Conservation (phyloP, 2,329 filamentous ascomycete species). For the Emericellopsis cladophorae region DNA sequence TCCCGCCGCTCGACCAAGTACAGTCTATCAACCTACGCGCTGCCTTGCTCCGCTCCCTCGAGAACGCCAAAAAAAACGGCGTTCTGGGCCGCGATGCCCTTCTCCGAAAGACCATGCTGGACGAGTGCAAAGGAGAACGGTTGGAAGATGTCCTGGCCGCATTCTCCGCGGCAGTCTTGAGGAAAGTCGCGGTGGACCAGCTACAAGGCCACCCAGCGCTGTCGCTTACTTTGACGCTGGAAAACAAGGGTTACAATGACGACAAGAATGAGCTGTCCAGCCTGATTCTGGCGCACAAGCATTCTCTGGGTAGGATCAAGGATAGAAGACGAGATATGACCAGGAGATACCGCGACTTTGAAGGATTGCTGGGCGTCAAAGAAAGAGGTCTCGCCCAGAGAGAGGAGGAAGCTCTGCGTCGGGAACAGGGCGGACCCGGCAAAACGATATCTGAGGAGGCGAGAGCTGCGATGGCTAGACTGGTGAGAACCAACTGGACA, state of each 20-base stretch:
- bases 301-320: slow-evolving; percentile 47
- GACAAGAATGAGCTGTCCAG: slow-evolving; percentile 45
- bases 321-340: slow-evolving; percentile 46
- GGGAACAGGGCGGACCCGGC: slow-evolving; percentile 11
- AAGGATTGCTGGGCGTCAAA: slow-evolving; percentile 50
- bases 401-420: slow-evolving; percentile 29
- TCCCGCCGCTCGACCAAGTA: slow-evolving; percentile 77
- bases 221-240: slow-evolving; percentile 42
- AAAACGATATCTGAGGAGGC: slow-evolving; percentile 26
- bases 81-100: slow-evolving; percentile 67
- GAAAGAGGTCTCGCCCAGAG: slow-evolving; percentile 42
- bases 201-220: slow-evolving; percentile 29
- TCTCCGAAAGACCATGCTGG: slow-evolving; percentile 86
- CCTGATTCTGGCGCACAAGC: slow-evolving; percentile 62
- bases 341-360: slow-evolving; percentile 49
- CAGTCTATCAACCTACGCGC: slow-evolving; percentile 85
- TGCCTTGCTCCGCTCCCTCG: slow-evolving; percentile 68
- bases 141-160: slow-evolving; percentile 75
- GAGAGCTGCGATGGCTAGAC: slow-evolving; percentile 40
- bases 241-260: slow-evolving; percentile 43
- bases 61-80: slow-evolving; percentile 80
- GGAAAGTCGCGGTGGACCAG: slow-evolving; percentile 44
- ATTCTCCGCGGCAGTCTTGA: slow-evolving; percentile 75
- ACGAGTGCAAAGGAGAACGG: slow-evolving; percentile 87
- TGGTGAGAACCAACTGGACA: slow-evolving; percentile 63